A percentile compares a stretch with the other conserved stretches of the same genome.
phyloP scores from a whole-genome alignment of 2,329 filamentous ascomycete species.

The Graphilbum fragrans region DNA sequence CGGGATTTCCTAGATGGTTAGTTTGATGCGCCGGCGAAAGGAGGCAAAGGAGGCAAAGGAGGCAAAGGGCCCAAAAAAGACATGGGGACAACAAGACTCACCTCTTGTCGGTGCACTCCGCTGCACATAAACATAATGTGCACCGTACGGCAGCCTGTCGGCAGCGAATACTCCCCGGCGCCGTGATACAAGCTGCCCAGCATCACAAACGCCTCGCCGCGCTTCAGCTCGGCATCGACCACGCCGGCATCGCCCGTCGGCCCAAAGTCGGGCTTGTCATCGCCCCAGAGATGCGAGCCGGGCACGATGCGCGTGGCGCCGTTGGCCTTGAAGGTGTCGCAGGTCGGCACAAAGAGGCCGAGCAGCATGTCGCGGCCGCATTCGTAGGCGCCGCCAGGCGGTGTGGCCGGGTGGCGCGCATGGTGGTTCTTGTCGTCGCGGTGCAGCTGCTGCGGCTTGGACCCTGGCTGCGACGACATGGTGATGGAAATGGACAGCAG shows the following conservation, averaged over 20 bases:
- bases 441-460: conserved; percentile 1
- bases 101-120: no score
- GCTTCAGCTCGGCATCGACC: conserved; percentile 1
- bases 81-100: no score
- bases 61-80: no score
- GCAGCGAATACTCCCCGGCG: no score
- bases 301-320: conserved; percentile 4
- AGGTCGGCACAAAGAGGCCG: conserved; percentile 4
- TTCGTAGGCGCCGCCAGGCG: neutral
- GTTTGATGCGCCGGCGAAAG: no score
- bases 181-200: conserved; percentile 3
- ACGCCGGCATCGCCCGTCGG: neutral
- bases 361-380: conserved; percentile 4
- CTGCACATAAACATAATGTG: no score
- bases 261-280: conserved; percentile 3
- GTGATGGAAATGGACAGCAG: conserved; percentile 6
- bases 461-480: conserved; percentile 3
- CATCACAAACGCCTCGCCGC: conserved; percentile 5
- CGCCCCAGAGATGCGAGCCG: conserved; percentile 5
- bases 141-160: no score
- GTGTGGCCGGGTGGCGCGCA: neutral
- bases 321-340: conserved; percentile 2
- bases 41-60: neutral
- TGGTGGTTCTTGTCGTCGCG: conserved; percentile 7
- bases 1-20: no score